These are phyloP conservation scores for Colletotrichum sp. DNA, from an alignment of 2,329 filamentous ascomycete genomes.

Conservation along the genomic window DNA sequence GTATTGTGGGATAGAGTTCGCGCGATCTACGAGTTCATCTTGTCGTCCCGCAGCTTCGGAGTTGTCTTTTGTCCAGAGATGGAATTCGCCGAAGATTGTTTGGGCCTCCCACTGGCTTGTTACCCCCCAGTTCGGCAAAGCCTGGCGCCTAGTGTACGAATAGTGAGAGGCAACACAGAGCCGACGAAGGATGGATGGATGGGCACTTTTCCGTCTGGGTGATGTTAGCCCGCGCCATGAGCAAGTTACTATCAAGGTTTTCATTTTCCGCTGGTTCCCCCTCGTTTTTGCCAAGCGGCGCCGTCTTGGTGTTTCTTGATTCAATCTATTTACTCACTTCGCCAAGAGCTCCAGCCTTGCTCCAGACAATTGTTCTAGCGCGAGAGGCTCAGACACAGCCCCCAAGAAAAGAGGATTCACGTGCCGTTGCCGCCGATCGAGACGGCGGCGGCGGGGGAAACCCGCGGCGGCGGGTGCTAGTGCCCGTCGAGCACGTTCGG, in stretches of 20 bases:
- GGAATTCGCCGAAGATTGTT: not conserved
- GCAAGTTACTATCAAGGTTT: not conserved
- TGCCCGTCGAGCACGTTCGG: not conserved
- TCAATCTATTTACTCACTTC: not conserved
- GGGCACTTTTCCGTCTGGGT: not conserved
- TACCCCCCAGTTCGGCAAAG: not conserved
- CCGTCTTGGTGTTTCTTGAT: not conserved
- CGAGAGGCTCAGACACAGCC: not conserved
- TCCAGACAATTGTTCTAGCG: not conserved
- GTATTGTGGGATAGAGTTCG: not conserved
- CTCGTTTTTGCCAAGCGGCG: not conserved
- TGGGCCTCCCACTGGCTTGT: not conserved
- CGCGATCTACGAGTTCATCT: not conserved
- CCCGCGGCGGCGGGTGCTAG: not conserved
- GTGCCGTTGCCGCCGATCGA: slow-evolving; percentile 3
- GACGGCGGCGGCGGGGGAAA: not conserved
- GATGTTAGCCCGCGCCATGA: not conserved
- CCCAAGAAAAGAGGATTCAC: not conserved
- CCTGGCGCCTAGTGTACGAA: not conserved
- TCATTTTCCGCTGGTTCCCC: not conserved
- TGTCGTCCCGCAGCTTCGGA: slow-evolving; percentile 1
- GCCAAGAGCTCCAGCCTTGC: slow-evolving; percentile 8
- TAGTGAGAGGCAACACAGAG: not conserved
- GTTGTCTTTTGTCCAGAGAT: not conserved
- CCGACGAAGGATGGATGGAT: not conserved